Conservation (phyloP, 2,329 filamentous ascomycete genomes). For the Hymenoscyphus infarciens region DNA sequence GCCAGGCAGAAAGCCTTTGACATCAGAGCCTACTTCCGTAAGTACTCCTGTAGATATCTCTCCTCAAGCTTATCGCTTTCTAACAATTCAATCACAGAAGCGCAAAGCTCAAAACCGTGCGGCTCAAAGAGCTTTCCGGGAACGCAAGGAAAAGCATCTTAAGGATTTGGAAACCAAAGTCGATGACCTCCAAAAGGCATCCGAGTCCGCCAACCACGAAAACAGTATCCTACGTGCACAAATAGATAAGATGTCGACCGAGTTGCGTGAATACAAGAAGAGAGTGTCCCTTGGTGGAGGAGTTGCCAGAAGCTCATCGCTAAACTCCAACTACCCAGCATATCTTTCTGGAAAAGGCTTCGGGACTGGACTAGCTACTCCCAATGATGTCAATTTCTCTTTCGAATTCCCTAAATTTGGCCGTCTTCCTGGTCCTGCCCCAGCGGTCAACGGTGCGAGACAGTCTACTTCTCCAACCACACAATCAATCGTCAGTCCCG, state of each 20-base stretch:
- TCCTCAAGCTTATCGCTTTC: not conserved
- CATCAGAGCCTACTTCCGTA: constrained; percentile 93
- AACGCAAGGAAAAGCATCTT: constrained; percentile 89
- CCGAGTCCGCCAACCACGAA: constrained; percentile 77
- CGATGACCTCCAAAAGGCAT: constrained; percentile 74
- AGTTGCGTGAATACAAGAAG: constrained; percentile 89
- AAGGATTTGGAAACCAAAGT: constrained; percentile 81
- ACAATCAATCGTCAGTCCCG: constrained; percentile 22
- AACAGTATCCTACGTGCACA: constrained; percentile 82
- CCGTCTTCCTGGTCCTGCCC: constrained; percentile 52
- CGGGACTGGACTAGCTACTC: constrained; percentile 51
- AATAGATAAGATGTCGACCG: constrained; percentile 79
- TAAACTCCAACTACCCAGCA: constrained; percentile 23
- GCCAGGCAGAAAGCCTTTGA: constrained; percentile 91
- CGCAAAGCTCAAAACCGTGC: constrained; percentile 94
- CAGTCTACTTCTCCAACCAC: constrained; percentile 26
- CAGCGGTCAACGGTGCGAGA: constrained; percentile 20
- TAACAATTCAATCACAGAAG: constrained; percentile 54
- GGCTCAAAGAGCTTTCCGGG: constrained; percentile 87
- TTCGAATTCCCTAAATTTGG: constrained; percentile 98
- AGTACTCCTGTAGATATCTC: constrained; percentile 40
- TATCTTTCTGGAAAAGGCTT: constrained; percentile 43
- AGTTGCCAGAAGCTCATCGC: constrained; percentile 20
- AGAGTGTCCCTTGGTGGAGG: constrained; percentile 58
- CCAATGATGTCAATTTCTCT: constrained; percentile 77